Evolutionary conservation across 192 early-diverging fungal species (phyloP), one percentile per base, ranked within the genome.

Genomic region (Backusella liffmaniae): DNA sequence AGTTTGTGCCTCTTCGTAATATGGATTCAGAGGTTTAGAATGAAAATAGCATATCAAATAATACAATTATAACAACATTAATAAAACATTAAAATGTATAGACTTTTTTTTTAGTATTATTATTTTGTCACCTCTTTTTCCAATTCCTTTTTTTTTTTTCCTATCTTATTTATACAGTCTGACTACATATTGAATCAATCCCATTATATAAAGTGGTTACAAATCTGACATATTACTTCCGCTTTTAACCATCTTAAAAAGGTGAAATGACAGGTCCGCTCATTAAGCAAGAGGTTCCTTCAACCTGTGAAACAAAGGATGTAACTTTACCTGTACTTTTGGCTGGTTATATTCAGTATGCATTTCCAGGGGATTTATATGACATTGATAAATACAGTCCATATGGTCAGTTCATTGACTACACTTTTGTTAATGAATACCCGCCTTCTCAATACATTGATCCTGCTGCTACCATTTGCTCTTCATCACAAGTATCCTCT

Each of bases 1-100:
- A 69, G 32, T 81, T 81, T 70, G 56, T 74, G 15, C 79, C 75
- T 49, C 67, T 81, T 37, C 75, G 72, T 42, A 71, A 77, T 69
- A 49, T 77, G 56, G 79, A 81, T 44, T 29, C 77, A 8, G 23
- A 75, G 26, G 23, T 59, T 30, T 74, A 62, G 39, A 62, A 62
- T 68, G 34, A 32, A 6, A 32, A 34, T 35, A 36, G 18, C 46
- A 49, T 1, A 4, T 16, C 15, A 44, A 13, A 6, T n/a, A 18
- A 7, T 49, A 36, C 37, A 21, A 68, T 68, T 21, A 68, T 37
- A 69, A n/a, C 37, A 35, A 37, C 35, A 69, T 37, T 62, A 62
- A 62, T 62, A 62, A 62, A 62, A 29, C 15, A 69, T 69, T 41
- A 35, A 68, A 69, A 36, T 41, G 9, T n/a, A 36, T 23, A 36